Conservation (phyloP, 75 land plant genomes). For the Picea glauca region DNA sequence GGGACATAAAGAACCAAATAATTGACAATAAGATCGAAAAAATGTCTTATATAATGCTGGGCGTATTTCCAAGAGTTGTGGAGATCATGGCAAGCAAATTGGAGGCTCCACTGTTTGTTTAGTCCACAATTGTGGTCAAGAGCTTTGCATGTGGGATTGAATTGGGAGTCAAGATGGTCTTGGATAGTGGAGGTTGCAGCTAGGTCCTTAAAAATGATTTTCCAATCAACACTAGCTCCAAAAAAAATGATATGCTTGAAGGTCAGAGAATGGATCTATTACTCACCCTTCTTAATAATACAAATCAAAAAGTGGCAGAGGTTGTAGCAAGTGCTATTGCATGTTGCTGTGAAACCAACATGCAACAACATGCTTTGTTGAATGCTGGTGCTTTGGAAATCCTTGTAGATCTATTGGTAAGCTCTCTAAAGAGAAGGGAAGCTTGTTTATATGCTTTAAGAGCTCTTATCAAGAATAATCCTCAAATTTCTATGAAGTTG, state of each 20-base stretch:
- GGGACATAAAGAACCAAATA: conserved; percentile 58
- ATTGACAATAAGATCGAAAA: conserved; percentile 93
- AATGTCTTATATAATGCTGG: conserved; percentile 72
- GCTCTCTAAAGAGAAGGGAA: conserved; percentile 69
- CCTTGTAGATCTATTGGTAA: conserved; percentile 55
- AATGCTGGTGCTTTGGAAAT: conserved; percentile 69
- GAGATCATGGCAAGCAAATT: conserved; percentile 49
- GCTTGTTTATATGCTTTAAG: conserved; percentile 81
- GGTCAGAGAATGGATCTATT: no score
- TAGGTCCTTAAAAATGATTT: conserved; percentile 86
- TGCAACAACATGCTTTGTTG: conserved; percentile 65
- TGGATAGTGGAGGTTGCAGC: conserved; percentile 75
- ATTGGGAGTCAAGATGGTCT: conserved; percentile 74
- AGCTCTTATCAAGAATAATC: conserved; percentile 64
- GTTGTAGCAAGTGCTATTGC: conserved; percentile 82
- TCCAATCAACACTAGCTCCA: conserved; percentile 88
- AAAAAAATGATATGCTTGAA: conserved; percentile 20
- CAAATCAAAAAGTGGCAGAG: conserved; percentile 81
- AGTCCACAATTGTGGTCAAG: conserved; percentile 80
- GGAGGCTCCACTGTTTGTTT: conserved; percentile 50
- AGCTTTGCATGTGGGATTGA: conserved; percentile 92
- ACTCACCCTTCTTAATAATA: conserved; percentile 15
- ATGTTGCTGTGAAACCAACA: conserved; percentile 63
- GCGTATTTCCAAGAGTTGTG: conserved; percentile 76
- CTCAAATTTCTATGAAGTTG: conserved; percentile 41